Evolutionary conservation across 352 stramenopile species (phyloP).

Genomic region (Thraustotheca clavata): DNA sequence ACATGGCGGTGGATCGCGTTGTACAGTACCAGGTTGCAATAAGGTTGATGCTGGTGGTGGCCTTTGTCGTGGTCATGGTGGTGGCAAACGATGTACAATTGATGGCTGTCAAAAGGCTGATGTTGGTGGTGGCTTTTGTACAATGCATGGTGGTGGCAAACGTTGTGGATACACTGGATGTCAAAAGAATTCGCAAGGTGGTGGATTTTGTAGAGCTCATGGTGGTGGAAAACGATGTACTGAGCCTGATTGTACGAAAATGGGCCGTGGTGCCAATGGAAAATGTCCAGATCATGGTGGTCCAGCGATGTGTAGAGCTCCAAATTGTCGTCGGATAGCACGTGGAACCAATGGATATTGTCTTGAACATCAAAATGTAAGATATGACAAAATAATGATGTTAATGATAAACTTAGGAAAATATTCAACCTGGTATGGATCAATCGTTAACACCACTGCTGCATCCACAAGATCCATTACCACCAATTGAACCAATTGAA

Average conservation of each 20-base stretch:
- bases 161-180: slow-evolving; percentile 60
- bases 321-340: slow-evolving; percentile 58
- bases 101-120: slow-evolving; percentile 55
- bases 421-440: background rate
- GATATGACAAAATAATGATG: background rate
- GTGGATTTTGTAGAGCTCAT: slow-evolving; percentile 68
- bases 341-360: slow-evolving; percentile 28
- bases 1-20: slow-evolving; percentile 68
- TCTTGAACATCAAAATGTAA: background rate
- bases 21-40: slow-evolving; percentile 52
- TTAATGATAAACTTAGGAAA: background rate
- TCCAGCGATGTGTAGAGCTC: slow-evolving; percentile 38
- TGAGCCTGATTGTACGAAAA: slow-evolving; percentile 41
- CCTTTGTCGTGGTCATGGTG: slow-evolving; percentile 62
- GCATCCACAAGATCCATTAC: background rate
- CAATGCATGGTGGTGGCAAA: slow-evolving; percentile 61
- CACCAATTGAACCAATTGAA: background rate
- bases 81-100: slow-evolving; percentile 58
- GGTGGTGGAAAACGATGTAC: slow-evolving; percentile 58
- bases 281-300: slow-evolving; percentile 64
- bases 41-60: slow-evolving; percentile 75
- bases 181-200: slow-evolving; percentile 74
- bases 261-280: slow-evolving; percentile 41
- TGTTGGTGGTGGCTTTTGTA: slow-evolving; percentile 76
- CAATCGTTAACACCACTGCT: background rate